phyloP scores from a whole-genome alignment of 257 asterid species.

The Asclepias syriaca region DNA sequence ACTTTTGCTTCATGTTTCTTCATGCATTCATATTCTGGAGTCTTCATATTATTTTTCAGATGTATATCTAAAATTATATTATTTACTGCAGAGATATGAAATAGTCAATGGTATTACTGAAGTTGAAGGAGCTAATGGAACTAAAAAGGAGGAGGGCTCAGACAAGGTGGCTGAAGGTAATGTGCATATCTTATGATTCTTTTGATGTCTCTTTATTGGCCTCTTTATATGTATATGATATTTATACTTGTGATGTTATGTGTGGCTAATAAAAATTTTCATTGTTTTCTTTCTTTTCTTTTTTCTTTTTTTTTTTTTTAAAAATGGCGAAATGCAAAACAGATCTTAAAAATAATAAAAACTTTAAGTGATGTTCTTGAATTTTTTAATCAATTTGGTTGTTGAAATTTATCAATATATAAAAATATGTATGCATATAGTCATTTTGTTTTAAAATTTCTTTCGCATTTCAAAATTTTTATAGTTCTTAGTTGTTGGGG shows the following conservation, averaged over 20 bases:
- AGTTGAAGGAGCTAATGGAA: conserved; percentile 57
- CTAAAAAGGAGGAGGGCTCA: conserved; percentile 32
- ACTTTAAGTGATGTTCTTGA: no score
- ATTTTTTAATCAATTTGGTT: no score
- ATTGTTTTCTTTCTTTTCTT: background rate
- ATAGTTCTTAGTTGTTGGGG: conserved; percentile 1
- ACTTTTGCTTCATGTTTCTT: background rate
- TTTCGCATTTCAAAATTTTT: no score
- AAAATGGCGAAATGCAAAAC: background rate
- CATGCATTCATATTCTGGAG: background rate
- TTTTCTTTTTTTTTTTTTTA: background rate
- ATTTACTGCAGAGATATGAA: conserved; percentile 54
- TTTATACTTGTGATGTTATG: background rate
- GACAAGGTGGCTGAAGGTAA: conserved; percentile 45
- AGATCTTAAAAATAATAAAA: background rate
- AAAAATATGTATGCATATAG: no score
- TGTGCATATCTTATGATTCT: background rate
- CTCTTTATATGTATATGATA: background rate
- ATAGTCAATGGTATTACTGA: conserved; percentile 66
- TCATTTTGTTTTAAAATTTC: no score
- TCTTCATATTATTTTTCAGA: background rate
- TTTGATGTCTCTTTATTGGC: background rate
- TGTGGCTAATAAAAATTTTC: conserved; percentile 1
- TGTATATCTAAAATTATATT: background rate
- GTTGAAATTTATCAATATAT: no score